A percentile compares a stretch with the other conserved stretches of the same genome.
Evolutionary conservation across 2,329 filamentous ascomycete species (phyloP).

Genomic region (Aspergillus latus): DNA sequence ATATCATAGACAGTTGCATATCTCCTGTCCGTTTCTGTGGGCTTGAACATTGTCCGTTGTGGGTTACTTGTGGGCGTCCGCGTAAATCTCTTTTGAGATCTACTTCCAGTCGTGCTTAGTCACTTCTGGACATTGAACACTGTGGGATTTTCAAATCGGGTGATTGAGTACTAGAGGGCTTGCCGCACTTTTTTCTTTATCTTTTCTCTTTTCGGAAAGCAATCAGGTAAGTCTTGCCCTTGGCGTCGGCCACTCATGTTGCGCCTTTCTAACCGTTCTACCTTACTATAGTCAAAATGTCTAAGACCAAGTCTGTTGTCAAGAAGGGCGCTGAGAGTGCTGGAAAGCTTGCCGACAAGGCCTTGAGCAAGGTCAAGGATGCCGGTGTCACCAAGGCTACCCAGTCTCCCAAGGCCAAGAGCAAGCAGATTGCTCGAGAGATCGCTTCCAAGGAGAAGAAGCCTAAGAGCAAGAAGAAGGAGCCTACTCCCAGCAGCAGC

Average conservation of each 20-base stretch:
- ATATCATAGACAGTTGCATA: slow-evolving; percentile 42
- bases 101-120: slow-evolving; percentile 33
- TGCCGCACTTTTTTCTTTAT: slow-evolving; percentile 34
- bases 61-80: slow-evolving; percentile 43
- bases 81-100: slow-evolving; percentile 24
- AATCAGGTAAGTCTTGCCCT: background rate
- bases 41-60: slow-evolving; percentile 45
- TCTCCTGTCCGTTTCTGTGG: slow-evolving; percentile 45
- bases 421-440: slow-evolving; percentile 46
- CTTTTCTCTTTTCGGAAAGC: slow-evolving; percentile 6
- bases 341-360: slow-evolving; percentile 44
- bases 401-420: slow-evolving; percentile 46
- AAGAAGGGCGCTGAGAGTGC: slow-evolving; percentile 38
- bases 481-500: slow-evolving; percentile 37
- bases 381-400: slow-evolving; percentile 47
- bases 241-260: background rate
- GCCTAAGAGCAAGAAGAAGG: slow-evolving; percentile 47
- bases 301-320: slow-evolving; percentile 45
- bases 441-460: slow-evolving; percentile 43
- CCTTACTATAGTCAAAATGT: slow-evolving; percentile 39
- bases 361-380: slow-evolving; percentile 50
- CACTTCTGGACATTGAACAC: slow-evolving; percentile 29
- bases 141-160: slow-evolving; percentile 32
- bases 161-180: slow-evolving; percentile 37
- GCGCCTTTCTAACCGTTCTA: slow-evolving; percentile 20